Conservation (phyloP, 768 basidiomycete genomes). For the Hericium alpestre region DNA sequence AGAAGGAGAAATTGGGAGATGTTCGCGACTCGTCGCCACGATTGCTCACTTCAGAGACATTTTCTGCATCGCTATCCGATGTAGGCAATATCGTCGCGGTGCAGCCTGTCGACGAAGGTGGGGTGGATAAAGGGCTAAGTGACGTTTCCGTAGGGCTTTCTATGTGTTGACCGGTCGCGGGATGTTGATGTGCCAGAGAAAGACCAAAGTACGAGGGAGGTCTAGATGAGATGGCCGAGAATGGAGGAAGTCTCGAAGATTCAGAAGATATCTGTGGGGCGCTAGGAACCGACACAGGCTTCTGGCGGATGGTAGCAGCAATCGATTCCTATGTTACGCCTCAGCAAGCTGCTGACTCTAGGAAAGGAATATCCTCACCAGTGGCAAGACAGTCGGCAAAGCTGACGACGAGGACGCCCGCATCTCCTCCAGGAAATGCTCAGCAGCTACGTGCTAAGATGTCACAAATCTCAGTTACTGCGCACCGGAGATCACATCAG, state of each 20-base stretch:
- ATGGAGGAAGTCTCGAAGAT: background rate
- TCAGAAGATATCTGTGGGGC: background rate
- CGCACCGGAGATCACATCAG: background rate
- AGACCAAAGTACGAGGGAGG: no score
- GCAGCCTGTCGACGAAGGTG: background rate
- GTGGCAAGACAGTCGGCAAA: background rate
- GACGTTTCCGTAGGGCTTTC: background rate
- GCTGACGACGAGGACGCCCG: background rate
- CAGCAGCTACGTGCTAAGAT: background rate
- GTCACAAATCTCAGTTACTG: background rate
- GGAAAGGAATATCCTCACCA: background rate
- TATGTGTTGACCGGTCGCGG: no score
- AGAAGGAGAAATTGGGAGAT: background rate
- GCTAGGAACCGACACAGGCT: background rate
- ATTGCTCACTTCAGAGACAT: no score
- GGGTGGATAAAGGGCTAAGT: background rate
- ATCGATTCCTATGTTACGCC: background rate
- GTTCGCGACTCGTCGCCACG: background rate
- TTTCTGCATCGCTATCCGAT: background rate
- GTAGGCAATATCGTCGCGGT: background rate
- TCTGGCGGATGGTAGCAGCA: background rate
- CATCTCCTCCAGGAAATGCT: background rate
- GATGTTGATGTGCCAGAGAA: no score
- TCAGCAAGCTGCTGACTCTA: background rate
- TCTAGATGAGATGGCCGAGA: background rate